Evolutionary conservation across 768 basidiomycete species (phyloP), one percentile per base, ranked within the genome.

Genomic region (Serendipita sp.): DNA sequence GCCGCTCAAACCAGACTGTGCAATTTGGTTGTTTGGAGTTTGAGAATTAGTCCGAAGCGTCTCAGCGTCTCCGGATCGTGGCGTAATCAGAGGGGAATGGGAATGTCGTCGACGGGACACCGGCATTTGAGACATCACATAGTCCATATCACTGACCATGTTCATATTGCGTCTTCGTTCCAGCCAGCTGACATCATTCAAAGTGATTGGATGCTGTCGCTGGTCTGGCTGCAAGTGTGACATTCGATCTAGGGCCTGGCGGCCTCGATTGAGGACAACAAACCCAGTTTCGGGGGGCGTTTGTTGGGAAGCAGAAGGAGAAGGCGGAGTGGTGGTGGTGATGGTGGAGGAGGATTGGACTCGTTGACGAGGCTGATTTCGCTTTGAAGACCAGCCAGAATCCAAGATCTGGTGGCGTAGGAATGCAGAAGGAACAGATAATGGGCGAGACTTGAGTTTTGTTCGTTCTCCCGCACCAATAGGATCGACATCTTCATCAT

Each of bases 101-200:
- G 13, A 30, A 30, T 54, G 52, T 46, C 44, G 44, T 46, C 23
- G 23, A 23, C 18, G 11, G 44, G 44, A 46, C 44, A 18, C 11
- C 13, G 13, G 44, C n/a, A 80, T 74, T 66, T 85, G 83, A 60
- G 76, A 80, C n/a, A 83, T 75, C 10, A 79, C 78, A 74, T 83
- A 86, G 73, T 89, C 87, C 15, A 89, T 77, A 71, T 89, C 88
- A 64, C 83, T 85, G 75, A 86, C 82, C 65, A 81, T 79, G 70
- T 83, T 85, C 35, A 86, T 74, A 71, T 84, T 88, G 65, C 88
- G 80, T 63, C 89, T 78, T 62, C 85, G 81, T 65, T 85, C 80
- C 38, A 89, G 75, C 89, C 89, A 91, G 70, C 88, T 88, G 60
- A 88, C 76, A 70, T 91, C 87, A 35, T 83, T 82, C 44, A 89